phyloP scores from a whole-genome alignment of 2,329 filamentous ascomycete species.

The Thielaviopsis euricoi region DNA sequence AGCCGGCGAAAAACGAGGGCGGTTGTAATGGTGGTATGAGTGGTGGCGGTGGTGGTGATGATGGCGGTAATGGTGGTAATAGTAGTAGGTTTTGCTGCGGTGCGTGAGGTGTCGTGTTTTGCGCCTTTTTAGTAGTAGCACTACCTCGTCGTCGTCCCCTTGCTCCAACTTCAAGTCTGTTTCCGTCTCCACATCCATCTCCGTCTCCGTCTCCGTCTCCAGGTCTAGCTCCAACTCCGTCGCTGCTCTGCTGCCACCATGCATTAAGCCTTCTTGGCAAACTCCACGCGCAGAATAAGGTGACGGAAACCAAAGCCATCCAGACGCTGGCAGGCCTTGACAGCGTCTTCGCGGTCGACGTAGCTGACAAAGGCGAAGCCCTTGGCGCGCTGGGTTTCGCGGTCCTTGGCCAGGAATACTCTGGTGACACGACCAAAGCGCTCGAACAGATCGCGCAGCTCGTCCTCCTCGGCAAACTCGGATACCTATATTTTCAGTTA shows the following conservation, averaged over 20 bases:
- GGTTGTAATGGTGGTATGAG: neutral
- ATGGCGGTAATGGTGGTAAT: neutral
- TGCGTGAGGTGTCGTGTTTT: neutral
- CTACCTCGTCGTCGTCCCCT: no score
- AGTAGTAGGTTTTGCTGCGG: no score
- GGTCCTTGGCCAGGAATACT: constrained; percentile 95
- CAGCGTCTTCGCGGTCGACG: constrained; percentile 74
- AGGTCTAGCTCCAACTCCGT: neutral
- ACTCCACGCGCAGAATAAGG: constrained; percentile 73
- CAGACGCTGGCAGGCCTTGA: constrained; percentile 91
- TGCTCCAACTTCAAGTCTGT: neutral
- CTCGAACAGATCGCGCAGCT: constrained; percentile 96
- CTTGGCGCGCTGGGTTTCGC: constrained; percentile 91
- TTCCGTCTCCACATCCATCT: neutral
- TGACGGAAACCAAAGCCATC: constrained; percentile 87
- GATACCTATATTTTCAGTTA: constrained; percentile 46
- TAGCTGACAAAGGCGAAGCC: constrained; percentile 99
- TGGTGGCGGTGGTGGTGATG: neutral
- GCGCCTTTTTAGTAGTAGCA: no score
- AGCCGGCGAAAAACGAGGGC: neutral
- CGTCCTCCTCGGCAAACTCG: constrained; percentile 90
- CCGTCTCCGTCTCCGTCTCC: no score
- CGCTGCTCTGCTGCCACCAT: neutral
- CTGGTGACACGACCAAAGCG: constrained; percentile 90
- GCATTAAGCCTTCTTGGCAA: constrained; percentile 45